Conservation (phyloP, 768 basidiomycete species). For the Phaffia tasmanica region DNA sequence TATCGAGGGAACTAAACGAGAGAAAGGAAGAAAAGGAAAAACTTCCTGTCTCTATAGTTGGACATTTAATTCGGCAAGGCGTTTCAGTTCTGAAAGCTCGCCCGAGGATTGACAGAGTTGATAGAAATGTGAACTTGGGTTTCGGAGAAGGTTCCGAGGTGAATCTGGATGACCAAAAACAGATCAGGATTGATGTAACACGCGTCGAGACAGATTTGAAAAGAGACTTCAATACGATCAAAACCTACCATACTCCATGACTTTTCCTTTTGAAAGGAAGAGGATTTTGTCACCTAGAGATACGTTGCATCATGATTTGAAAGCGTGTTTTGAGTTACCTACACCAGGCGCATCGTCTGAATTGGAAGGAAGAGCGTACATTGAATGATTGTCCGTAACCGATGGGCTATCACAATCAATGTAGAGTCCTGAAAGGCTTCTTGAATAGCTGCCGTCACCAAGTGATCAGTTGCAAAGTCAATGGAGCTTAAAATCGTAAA, state of each 20-base stretch:
- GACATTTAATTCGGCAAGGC: not conserved
- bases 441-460: conserved; percentile 35
- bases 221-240: no score
- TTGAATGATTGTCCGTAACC: conserved; percentile 36
- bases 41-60: conserved; percentile 1
- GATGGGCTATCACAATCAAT: conserved; percentile 37
- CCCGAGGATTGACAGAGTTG: conserved; percentile 2
- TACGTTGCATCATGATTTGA: no score
- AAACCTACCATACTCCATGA: conserved; percentile 34
- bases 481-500: no score
- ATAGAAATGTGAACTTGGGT: conserved; percentile 3
- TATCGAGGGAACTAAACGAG: no score
- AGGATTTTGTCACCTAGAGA: conserved; percentile 34
- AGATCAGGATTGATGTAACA: not conserved
- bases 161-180: conserved; percentile 25
- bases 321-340: no score
- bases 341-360: no score
- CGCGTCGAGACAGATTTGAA: not conserved
- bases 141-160: conserved; percentile 26
- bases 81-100: not conserved
- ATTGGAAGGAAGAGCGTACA: no score
- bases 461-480: conserved; percentile 37
- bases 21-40: not conserved
- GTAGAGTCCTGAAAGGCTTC: conserved; percentile 34
- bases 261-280: conserved; percentile 32